Base-by-base conservation (phyloP, 2,329 filamentous ascomycete genomes). In the Penicillium decumbens region DNA sequence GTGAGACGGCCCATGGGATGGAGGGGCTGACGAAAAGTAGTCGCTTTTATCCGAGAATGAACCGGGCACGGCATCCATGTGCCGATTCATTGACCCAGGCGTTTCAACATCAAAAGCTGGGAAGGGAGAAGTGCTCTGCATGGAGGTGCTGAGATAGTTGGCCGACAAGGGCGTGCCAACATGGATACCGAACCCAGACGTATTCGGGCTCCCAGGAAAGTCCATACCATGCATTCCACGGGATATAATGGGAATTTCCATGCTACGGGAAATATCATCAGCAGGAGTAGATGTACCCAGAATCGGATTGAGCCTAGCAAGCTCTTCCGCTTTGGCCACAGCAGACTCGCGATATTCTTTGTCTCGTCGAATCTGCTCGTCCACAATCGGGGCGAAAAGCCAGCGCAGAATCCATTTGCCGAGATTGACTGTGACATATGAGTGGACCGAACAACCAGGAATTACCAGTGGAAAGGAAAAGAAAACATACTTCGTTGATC, bases 371-470 rank as follows among this genome's bases (percentile, higher is more conserved):
- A 95, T 87, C 67, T 97, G 89, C 67, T 96, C 91, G 53, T 95
- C 88, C 46, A 98, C 87, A 37, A 97, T 77, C 47, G 87, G 87
- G 8, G 86, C 84, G 72, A 98, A 98, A 0, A 98, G 78, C 69
- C 96, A 95, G 29, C 93, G 83, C 51, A 98, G 74, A 40, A 97
- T 83, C 93, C 93, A 98, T 76, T 95, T 95, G 7, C 93, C 93
- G 40, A 97, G 82, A 64, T 95, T 97, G 69, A 97, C 88, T 93
- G 15, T 24, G 13, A n/a, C 33, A 15, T 45, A 15, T 54, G 27
- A 50, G 45, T 39, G 24, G 8, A 4, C 15, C 27, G 15, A 29
- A 33, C 1, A 35, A 12, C 9, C 10, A 4, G 9, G 13, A 5
- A 3, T 24, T n/a, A 20, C 4, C 4, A 24, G n/a, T 18, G 25